Base-by-base conservation (phyloP, 768 basidiomycete species). In the Gymnopilus dilepis region DNA sequence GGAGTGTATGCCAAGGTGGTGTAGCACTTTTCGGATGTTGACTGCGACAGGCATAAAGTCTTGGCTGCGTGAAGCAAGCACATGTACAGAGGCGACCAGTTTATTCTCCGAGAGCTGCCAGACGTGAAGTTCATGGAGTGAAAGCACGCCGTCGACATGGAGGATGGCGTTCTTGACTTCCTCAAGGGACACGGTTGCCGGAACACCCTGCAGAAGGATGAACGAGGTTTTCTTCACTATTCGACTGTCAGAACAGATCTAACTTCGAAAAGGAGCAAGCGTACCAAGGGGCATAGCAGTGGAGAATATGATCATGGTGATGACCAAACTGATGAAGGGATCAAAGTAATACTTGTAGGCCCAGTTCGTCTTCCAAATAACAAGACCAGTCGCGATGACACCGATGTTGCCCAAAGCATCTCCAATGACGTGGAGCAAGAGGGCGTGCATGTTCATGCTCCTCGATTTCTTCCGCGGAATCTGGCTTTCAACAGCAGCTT, bases 391-490 rank as follows among this genome's bases (percentile, higher is more conserved):
- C 34, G 90, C 88, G 61, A 99, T 97, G 63, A 99, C 97, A 52
- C 97, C 97, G 61, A 99, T 92, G 74, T 99, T 99, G 54, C 97
- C 97, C 26, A 99, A 84, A 57, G 97, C 97, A 78, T 99, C 97
- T 33, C 97, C 97, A 42, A 99, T 74, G 37, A 99, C 97, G 74
- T 99, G 97, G 22, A 99, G 77, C 28, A 99, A 80, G 1, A 99
- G 82, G 24, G 95, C 97, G 15, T 81, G 90, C 96, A 99, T 98
- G 76, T 99, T 99, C 97, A 99, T 99, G 0, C 90, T 92, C 15
- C 71, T 67, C 63, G 56, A 66, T 62, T n/a, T 43, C 42, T 24
- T 37, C 8, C 28, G 47, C 3, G 47, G 19, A 3, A 50, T 8
- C 28, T 50, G 47, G n/a, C 47, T 28, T n/a, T 50, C 47, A n/a